Evolutionary conservation across 73 alveolate genomes (phyloP).

Genomic region (Paramecium bursaria): DNA sequence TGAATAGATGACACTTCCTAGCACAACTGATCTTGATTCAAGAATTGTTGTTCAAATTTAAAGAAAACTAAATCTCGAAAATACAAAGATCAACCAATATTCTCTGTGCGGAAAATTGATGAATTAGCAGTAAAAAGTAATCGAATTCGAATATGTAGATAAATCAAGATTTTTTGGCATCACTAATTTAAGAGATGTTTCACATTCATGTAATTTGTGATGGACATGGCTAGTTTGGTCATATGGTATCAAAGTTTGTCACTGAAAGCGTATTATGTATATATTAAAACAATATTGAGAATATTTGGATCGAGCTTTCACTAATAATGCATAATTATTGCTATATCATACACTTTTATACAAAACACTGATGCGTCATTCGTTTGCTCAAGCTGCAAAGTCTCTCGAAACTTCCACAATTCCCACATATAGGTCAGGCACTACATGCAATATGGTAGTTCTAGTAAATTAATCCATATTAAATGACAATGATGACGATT

Average conservation of each 20-base stretch:
- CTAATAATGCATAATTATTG: slow-evolving; percentile 16
- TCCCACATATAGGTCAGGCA: slow-evolving; percentile 4
- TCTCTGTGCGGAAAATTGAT: not conserved
- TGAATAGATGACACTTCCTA: not conserved
- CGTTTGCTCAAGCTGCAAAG: slow-evolving; percentile 13
- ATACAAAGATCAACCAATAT: not conserved
- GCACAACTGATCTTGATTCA: not conserved
- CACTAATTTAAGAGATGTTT: not conserved
- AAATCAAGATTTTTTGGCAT: not conserved
- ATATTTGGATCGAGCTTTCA: not conserved
- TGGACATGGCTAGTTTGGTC: slow-evolving; percentile 86
- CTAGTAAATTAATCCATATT: slow-evolving; percentile 7
- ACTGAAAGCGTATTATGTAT: slow-evolving; percentile 69
- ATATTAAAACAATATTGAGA: slow-evolving; percentile 7
- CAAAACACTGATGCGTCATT: slow-evolving; percentile 8
- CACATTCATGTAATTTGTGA: slow-evolving; percentile 72
- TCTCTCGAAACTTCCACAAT: not conserved
- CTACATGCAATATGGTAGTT: slow-evolving; percentile 51
- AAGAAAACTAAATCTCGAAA: not conserved
- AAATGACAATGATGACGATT: slow-evolving; percentile 36
- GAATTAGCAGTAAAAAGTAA: not conserved
- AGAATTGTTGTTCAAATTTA: not conserved
- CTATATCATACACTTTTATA: slow-evolving; percentile 35
- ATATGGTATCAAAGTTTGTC: slow-evolving; percentile 76
- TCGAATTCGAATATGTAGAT: not conserved